Base-by-base conservation (phyloP, 2,329 filamentous ascomycete genomes). In the Penicillium capsulatum region DNA sequence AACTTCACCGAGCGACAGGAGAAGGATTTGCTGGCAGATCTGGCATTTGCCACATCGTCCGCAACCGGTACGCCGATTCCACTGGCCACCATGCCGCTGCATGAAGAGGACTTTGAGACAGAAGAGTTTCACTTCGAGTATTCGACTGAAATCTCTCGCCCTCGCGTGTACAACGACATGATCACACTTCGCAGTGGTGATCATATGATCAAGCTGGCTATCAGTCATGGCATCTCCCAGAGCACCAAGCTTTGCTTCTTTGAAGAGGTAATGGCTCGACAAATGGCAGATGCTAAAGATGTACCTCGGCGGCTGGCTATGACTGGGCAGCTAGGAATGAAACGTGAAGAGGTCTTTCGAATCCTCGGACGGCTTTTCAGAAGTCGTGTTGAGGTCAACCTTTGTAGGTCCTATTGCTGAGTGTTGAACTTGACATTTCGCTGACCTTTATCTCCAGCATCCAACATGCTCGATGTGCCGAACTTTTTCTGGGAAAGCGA, bases 61-160 rank as follows among this genome's bases (percentile, higher is more conserved):
- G 57, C 60, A 2, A 63, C 62, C 3, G 58, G 62, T 0, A 57
- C 59, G 3, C 64, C 67, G 4, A 63, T 78, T 14, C 79, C 84
- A 8, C 76, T 98, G 5, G 82, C 89, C 20, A 85, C 82, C 1
- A 78, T 87, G 22, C 87, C 90, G 1, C 73, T 95, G 15, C 80
- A 86, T 40, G 87, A 96, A 64, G 83, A 84, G 50, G 90, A 97
- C 60, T 95, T 94, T 53, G 92, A 98, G 69, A 98, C 86, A 0
- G 92, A 98, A 61, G 91, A 97, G 60, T 96, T 98, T 57, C 91
- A 98, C 61, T 98, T 98, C 60, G 90, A 97, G 65, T 98, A 98
- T 71, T 94, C 87, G 55, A 77, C 81, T 1, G 77, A 87, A 42
- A 88, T 92, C 22, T 84, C 89, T 47, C 80, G 90, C 34, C 92